Evolutionary conservation across 768 basidiomycete genomes (phyloP).

Genomic region (Hericium coralloides): DNA sequence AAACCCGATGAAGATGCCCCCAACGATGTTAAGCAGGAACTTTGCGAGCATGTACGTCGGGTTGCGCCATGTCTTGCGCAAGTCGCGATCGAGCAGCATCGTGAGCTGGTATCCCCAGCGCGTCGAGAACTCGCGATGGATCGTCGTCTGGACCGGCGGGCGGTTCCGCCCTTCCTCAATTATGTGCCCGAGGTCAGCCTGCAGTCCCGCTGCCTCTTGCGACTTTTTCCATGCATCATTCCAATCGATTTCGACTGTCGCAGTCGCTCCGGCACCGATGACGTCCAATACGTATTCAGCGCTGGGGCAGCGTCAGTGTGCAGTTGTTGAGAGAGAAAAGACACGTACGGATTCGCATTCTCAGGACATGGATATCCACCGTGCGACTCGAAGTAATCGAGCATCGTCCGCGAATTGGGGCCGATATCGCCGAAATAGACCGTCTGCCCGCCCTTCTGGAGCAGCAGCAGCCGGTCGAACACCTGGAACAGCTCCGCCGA

Average conservation of each 20-base stretch:
- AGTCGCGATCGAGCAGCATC: slow-evolving; percentile 24
- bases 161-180: slow-evolving; percentile 28
- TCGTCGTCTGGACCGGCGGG: slow-evolving; percentile 15
- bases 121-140: slow-evolving; percentile 26
- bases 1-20: slow-evolving; percentile 32
- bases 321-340: neutral
- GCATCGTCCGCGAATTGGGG: slow-evolving; percentile 45
- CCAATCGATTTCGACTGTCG: slow-evolving; percentile 38
- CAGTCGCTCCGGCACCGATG: slow-evolving; percentile 49
- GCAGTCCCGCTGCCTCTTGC: slow-evolving; percentile 27
- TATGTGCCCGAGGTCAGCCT: slow-evolving; percentile 34
- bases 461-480: slow-evolving; percentile 71
- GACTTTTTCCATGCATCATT: slow-evolving; percentile 38
- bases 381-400: slow-evolving; percentile 69
- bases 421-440: slow-evolving; percentile 70
- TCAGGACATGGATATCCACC: slow-evolving; percentile 55
- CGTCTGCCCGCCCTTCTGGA: slow-evolving; percentile 67
- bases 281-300: slow-evolving; percentile 42
- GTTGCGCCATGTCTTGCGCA: slow-evolving; percentile 28
- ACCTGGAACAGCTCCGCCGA: slow-evolving; percentile 79
- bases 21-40: slow-evolving; percentile 25
- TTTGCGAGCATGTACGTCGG: slow-evolving; percentile 33
- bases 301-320: slow-evolving; percentile 14
- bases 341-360: slow-evolving; percentile 56
- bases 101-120: slow-evolving; percentile 30